Percentiles rank a stretch among this genome's conserved stretches.
Conservation (phyloP, 208 protist genomes). For the Acanthamoeba healyi region DNA sequence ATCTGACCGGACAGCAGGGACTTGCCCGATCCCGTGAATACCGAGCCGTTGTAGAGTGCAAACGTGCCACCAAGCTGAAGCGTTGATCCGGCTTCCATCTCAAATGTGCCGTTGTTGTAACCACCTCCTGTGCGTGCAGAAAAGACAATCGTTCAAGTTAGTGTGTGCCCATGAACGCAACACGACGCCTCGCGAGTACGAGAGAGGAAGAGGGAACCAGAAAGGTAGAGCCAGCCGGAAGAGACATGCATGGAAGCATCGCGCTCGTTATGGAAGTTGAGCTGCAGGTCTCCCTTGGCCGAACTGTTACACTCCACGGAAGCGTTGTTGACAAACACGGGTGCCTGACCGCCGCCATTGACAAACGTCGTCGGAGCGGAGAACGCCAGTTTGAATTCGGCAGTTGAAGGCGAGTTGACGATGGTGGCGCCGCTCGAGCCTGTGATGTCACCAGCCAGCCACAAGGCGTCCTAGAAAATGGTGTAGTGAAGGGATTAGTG, state of each 20-base stretch:
- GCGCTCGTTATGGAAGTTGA: conserved; percentile 19
- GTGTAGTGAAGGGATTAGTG: background rate
- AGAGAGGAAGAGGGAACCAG: too few species aligned
- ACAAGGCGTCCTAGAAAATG: conserved; percentile 45
- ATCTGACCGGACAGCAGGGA: conserved; percentile 44
- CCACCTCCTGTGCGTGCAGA: too few species aligned
- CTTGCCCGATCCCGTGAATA: conserved; percentile 25
- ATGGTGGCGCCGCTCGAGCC: conserved; percentile 48
- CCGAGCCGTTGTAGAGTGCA: conserved; percentile 14
- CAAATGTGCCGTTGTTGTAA: conserved; percentile 72
- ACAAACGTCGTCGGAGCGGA: background rate
- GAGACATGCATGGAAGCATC: background rate
- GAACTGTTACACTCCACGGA: background rate
- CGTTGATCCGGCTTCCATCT: background rate
- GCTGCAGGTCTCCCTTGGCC: conserved; percentile 10
- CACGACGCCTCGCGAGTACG: too few species aligned
- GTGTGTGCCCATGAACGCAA: too few species aligned
- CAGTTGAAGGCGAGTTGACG: conserved; percentile 21
- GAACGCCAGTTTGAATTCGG: conserved; percentile 24
- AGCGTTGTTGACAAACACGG: conserved; percentile 68
- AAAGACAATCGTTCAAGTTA: too few species aligned
- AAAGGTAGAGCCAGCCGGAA: background rate
- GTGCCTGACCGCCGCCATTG: background rate
- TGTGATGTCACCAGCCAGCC: conserved; percentile 11
- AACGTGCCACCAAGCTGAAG: conserved; percentile 10